Evolutionary conservation across 805 yeast genomes (phyloP).

Genomic region (Sugiyamaella americana): DNA sequence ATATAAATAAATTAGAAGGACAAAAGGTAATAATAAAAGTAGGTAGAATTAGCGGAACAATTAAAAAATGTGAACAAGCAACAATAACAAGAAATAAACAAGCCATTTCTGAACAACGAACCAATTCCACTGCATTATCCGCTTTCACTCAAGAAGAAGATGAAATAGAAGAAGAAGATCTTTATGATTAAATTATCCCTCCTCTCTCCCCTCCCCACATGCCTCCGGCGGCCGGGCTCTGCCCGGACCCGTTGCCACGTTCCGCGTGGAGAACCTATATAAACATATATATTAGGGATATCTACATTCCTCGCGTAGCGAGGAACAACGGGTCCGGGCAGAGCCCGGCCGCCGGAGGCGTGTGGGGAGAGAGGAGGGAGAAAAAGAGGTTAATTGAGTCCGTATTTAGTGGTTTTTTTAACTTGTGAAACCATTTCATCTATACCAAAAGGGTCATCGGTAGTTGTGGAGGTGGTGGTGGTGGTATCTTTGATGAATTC

Average conservation of each 20-base stretch:
- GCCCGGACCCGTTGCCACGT: no score
- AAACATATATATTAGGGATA: no score
- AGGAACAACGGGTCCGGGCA: no score
- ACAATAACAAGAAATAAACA: slow-evolving; percentile 43
- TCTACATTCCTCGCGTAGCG: no score
- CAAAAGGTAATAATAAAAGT: slow-evolving; percentile 50
- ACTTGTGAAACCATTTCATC: slow-evolving; percentile 16
- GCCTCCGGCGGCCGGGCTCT: no score
- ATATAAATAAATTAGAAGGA: slow-evolving; percentile 42
- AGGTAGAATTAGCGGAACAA: slow-evolving; percentile 76
- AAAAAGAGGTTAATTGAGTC: slow-evolving; percentile 5
- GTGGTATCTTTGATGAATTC: slow-evolving; percentile 42
- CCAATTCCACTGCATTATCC: neutral
- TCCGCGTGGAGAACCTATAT: no score
- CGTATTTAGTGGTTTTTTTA: slow-evolving; percentile 5
- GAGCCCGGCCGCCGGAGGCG: no score
- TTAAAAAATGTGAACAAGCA: slow-evolving; percentile 70
- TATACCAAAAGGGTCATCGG: slow-evolving; percentile 21
- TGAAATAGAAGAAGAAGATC: neutral
- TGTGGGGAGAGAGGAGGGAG: no score
- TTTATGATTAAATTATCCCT: neutral
- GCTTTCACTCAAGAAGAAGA: neutral
- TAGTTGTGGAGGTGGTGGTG: no score
- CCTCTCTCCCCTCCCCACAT: no score
- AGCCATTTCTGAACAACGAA: slow-evolving; percentile 4